phyloP scores from a whole-genome alignment of 2,329 filamentous ascomycete genomes.

The Calonectria montana region DNA sequence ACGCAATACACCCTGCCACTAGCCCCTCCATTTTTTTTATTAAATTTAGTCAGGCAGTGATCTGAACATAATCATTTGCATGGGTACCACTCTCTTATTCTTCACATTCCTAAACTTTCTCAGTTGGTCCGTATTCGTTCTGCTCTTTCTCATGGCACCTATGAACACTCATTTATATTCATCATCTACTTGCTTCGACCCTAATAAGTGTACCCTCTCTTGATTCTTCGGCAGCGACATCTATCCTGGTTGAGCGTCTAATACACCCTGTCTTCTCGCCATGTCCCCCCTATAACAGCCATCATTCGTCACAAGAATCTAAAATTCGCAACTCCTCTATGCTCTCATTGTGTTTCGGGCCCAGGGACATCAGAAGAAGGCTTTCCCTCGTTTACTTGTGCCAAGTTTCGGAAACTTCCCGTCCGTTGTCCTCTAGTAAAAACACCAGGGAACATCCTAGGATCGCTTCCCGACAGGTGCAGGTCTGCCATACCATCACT shows the following conservation, averaged over 20 bases:
- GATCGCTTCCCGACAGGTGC: conserved; percentile 70
- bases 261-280: neutral
- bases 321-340: neutral
- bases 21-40: neutral
- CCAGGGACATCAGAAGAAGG: conserved; percentile 31
- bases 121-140: neutral
- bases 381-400: conserved; percentile 39
- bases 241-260: neutral
- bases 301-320: neutral
- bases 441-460: conserved; percentile 78
- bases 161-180: neutral
- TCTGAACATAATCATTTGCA: too few relatives aligned
- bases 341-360: conserved; percentile 16
- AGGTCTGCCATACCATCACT: conserved; percentile 54
- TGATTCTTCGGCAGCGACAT: neutral
- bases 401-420: conserved; percentile 52
- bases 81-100: neutral
- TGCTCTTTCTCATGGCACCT: neutral
- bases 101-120: neutral
- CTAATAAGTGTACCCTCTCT: neutral
- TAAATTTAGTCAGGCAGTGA: too few relatives aligned
- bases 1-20: neutral
- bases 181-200: neutral
- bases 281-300: neutral
- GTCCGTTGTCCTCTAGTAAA: conserved; percentile 63